Evolutionary conservation across 2,329 filamentous ascomycete species (phyloP).

Genomic region (Sporothrix dimorphospora): DNA sequence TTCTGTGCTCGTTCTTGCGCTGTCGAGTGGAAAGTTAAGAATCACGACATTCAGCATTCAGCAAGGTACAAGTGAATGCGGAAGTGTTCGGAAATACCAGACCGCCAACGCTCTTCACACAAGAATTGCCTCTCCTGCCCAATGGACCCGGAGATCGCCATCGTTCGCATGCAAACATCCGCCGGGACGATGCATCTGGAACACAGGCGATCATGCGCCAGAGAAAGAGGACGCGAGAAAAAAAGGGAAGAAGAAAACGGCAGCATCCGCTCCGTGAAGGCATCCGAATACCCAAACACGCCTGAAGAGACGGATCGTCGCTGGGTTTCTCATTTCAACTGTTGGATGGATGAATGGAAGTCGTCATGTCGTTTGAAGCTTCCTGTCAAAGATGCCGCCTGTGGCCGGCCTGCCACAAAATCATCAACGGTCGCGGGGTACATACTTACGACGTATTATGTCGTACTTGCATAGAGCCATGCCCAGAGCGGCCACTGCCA

Average conservation of each 20-base stretch:
- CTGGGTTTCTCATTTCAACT: neutral
- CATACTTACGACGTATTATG: too few relatives aligned
- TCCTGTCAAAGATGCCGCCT: neutral
- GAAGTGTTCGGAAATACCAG: too few relatives aligned
- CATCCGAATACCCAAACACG: neutral
- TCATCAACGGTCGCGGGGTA: conserved; percentile 8
- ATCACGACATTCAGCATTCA: too few relatives aligned
- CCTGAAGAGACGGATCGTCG: neutral
- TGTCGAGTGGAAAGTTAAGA: neutral
- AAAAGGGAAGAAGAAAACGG: neutral
- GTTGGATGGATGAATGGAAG: neutral
- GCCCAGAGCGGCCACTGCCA: neutral
- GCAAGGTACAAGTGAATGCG: too few relatives aligned
- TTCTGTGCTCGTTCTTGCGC: neutral
- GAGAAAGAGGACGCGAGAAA: neutral
- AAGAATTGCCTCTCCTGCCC: too few relatives aligned
- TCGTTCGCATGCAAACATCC: conserved; percentile 1
- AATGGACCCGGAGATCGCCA: neutral
- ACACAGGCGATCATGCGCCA: conserved; percentile 2
- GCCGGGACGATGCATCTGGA: conserved; percentile 8
- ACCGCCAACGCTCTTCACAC: too few relatives aligned
- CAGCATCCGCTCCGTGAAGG: neutral
- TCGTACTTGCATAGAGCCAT: too few relatives aligned
- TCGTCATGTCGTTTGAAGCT: neutral
- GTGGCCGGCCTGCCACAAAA: neutral